Base-by-base conservation (phyloP, 129 eudicot genomes). In the Pseudognaphalium luteoalbum region DNA sequence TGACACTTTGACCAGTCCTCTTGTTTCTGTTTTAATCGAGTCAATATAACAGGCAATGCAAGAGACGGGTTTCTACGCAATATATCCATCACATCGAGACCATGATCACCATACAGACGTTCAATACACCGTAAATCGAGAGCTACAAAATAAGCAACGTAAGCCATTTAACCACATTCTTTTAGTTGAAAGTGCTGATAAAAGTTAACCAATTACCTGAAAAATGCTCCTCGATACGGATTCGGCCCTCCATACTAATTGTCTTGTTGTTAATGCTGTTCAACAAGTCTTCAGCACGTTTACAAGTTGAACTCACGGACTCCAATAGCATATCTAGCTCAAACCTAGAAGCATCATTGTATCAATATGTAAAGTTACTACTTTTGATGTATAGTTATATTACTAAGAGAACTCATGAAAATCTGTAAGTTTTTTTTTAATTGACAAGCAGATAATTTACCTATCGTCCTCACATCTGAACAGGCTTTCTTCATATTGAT, bases 391-490 rank as follows among this genome's bases (percentile, higher is more conserved):
- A 41, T 41, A 41, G 9, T 9, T 37, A 29, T 58, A 19, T 58
- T 64, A 34, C 17, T 7, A 59, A 66, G 4, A 35, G 3, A 34
- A 21, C 3, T 19, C 68, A 59, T 33, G 35, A 47, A 59, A 21
- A 56, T 59, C 34, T 1, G 70, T 32, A 74, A 64, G 42, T 59
- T 54, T 68, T 32, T 70, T 78, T 6, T n/a, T 15, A 21, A 52
- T 6, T 59, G 73, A 37, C 16, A 30, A 30, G 62, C n/a, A 50
- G 75, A 73, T 58, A 61, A n/a, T 20, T 47, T 84, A 95, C 99
- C 99, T 91, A 79, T 95, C 99, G 77, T 95, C 99, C 79, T 95
- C 99, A 75, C 99, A 95, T 86, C 96, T 88, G 63, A 95, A 95
- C 66, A 95, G 86, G 82, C 99, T 95, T 82, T 95, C 99, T 81